These are phyloP conservation scores for Malus hybrid DNA, from an alignment of 331 rosid species.

Conservation along the genomic window DNA sequence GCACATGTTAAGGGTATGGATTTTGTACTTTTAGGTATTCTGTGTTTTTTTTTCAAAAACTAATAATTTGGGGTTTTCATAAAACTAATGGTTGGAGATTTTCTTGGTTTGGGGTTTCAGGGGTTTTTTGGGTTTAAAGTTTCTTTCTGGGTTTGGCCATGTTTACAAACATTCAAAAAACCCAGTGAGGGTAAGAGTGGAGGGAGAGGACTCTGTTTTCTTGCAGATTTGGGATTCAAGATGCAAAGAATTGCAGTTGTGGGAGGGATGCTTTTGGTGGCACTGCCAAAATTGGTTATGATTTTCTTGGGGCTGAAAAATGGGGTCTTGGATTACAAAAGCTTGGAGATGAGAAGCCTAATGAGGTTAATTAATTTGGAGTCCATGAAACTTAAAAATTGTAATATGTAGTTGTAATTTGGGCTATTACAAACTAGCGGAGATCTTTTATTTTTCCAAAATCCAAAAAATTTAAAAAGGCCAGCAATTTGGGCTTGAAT, in stretches of 20 bases:
- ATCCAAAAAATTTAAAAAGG: too few species aligned
- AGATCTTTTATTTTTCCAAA: too few species aligned
- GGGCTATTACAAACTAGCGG: too few species aligned
- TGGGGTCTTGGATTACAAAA: constrained; percentile 70
- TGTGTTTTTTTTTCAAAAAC: too few species aligned
- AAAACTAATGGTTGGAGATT: too few species aligned
- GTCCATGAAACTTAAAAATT: background rate
- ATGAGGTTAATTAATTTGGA: constrained; percentile 11
- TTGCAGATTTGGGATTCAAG: constrained; percentile 79
- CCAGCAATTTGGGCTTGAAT: too few species aligned
- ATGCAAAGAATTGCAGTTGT: constrained; percentile 60
- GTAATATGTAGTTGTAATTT: background rate
- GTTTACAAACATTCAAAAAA: background rate
- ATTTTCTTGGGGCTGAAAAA: constrained; percentile 77
- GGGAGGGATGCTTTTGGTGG: constrained; percentile 25
- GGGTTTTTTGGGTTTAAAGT: too few species aligned
- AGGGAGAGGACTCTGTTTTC: constrained; percentile 44
- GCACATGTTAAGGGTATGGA: too few species aligned
- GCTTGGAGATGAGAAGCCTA: constrained; percentile 56
- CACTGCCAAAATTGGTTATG: constrained; percentile 38
- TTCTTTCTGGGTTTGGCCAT: too few species aligned
- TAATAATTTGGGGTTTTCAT: too few species aligned
- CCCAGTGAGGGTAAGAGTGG: constrained; percentile 23
- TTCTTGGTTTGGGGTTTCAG: too few species aligned
- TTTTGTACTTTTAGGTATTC: too few species aligned